These are phyloP conservation scores for Malassezia caprae DNA, from an alignment of 1,284 basidiomycete genomes.

Conservation along the genomic window DNA sequence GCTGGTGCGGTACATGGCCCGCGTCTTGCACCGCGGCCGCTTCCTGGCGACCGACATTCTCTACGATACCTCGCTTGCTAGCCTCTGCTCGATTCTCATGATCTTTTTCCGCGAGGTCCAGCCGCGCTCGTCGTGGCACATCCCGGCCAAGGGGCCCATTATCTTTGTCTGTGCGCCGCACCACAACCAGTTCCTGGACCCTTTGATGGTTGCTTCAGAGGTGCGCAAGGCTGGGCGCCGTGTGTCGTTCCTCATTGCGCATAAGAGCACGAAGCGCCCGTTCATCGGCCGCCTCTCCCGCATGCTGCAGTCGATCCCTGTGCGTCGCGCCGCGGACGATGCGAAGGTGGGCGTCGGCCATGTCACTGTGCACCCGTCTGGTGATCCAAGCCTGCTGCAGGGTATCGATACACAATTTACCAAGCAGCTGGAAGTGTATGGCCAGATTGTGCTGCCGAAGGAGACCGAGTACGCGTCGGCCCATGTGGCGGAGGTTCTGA, in stretches of 20 bases:
- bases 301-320: conserved; percentile 68
- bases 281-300: conserved; percentile 73
- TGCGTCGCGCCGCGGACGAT: conserved; percentile 79
- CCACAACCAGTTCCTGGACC: conserved; percentile 95
- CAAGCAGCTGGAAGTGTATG: conserved; percentile 64
- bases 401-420: conserved; percentile 73
- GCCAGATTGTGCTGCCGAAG: conserved; percentile 82
- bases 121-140: conserved; percentile 86
- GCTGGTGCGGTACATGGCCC: conserved; percentile 29
- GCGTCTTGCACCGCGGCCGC: conserved; percentile 26
- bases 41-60: conserved; percentile 44
- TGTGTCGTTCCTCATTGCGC: conserved; percentile 85
- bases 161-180: conserved; percentile 96
- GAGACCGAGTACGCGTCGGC: conserved; percentile 66
- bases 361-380: conserved; percentile 59
- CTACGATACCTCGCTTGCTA: conserved; percentile 48
- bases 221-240: conserved; percentile 71
- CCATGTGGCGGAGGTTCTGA: conserved; percentile 78
- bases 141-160: conserved; percentile 76
- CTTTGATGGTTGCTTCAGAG: conserved; percentile 75
- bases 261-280: conserved; percentile 73
- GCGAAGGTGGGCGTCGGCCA: conserved; percentile 69
- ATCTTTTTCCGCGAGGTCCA: conserved; percentile 93
- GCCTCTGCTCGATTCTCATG: conserved; percentile 69
- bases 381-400: conserved; percentile 57